These are phyloP conservation scores for Penicillium hordei DNA, from an alignment of 2,329 filamentous ascomycete species.

Conservation along the genomic window DNA sequence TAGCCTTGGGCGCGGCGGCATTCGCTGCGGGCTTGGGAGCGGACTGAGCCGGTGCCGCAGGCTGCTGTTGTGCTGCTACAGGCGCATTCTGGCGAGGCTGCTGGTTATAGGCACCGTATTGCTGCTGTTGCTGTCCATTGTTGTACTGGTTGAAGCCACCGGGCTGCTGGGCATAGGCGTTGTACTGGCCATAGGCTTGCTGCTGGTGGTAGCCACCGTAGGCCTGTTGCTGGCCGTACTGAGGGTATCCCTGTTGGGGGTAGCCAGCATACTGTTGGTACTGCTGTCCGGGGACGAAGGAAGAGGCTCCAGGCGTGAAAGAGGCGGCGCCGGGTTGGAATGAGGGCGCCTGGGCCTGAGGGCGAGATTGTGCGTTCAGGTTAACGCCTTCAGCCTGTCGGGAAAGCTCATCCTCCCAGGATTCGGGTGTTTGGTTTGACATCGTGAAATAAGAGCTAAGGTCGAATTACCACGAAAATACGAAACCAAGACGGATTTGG, in stretches of 20 bases:
- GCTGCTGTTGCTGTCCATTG: conserved; percentile 38
- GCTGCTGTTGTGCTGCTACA: conserved; percentile 39
- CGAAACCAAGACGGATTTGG: conserved; percentile 25
- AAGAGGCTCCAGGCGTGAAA: conserved; percentile 70
- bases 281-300: conserved; percentile 71
- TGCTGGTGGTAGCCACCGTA: conserved; percentile 41
- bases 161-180: conserved; percentile 49
- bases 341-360: conserved; percentile 50
- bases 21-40: conserved; percentile 52
- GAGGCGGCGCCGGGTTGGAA: conserved; percentile 69
- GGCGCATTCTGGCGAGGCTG: conserved; percentile 48
- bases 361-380: conserved; percentile 58
- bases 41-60: conserved; percentile 43
- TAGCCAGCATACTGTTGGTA: conserved; percentile 57
- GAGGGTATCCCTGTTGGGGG: conserved; percentile 31
- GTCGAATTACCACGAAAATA: conserved; percentile 23
- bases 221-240: conserved; percentile 37
- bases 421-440: conserved; percentile 75
- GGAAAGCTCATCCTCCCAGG: conserved; percentile 90
- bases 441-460: conserved; percentile 52
- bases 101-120: conserved; percentile 65
- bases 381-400: conserved; percentile 76
- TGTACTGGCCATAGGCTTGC: conserved; percentile 43
- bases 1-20: conserved; percentile 54
- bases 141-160: conserved; percentile 60